phyloP scores from a whole-genome alignment of 2,329 filamentous ascomycete genomes.

The Tolypocladium nubicola region DNA sequence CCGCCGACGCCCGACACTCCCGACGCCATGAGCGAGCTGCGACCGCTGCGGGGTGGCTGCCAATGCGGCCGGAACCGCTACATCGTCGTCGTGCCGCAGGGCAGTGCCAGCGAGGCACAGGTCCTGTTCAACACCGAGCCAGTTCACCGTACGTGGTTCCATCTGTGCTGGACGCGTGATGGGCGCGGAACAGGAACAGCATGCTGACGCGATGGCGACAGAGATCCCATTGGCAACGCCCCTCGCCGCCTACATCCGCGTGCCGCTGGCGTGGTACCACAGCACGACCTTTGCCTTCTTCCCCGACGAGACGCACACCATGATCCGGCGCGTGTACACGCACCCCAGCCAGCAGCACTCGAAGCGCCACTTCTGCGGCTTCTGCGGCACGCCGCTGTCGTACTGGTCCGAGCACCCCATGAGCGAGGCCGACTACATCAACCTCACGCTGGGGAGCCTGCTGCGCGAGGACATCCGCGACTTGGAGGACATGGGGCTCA shows the following conservation, averaged over 20 bases:
- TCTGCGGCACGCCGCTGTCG: constrained; percentile 76
- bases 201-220: constrained; percentile 10
- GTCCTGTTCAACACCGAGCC: constrained; percentile 66
- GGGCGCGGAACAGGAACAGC: not conserved
- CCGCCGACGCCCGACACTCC: not conserved
- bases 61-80: constrained; percentile 82
- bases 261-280: constrained; percentile 73
- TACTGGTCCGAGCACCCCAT: constrained; percentile 70
- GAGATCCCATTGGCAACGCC: constrained; percentile 61
- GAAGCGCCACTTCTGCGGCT: constrained; percentile 79
- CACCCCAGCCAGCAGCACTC: constrained; percentile 45
- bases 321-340: constrained; percentile 58
- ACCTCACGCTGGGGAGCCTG: constrained; percentile 71
- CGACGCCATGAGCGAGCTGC: constrained; percentile 31
- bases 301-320: constrained; percentile 61
- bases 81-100: constrained; percentile 56
- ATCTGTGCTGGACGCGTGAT: not conserved
- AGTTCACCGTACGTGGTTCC: constrained; percentile 54
- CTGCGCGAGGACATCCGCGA: constrained; percentile 57
- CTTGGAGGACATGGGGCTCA: constrained; percentile 64
- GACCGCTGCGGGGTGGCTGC: constrained; percentile 64
- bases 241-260: constrained; percentile 70
- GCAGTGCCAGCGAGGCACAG: constrained; percentile 44
- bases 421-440: constrained; percentile 67
- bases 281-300: constrained; percentile 66